These are phyloP conservation scores for Mangifera indica DNA, from an alignment of 345 rosid species.

Conservation along the genomic window DNA sequence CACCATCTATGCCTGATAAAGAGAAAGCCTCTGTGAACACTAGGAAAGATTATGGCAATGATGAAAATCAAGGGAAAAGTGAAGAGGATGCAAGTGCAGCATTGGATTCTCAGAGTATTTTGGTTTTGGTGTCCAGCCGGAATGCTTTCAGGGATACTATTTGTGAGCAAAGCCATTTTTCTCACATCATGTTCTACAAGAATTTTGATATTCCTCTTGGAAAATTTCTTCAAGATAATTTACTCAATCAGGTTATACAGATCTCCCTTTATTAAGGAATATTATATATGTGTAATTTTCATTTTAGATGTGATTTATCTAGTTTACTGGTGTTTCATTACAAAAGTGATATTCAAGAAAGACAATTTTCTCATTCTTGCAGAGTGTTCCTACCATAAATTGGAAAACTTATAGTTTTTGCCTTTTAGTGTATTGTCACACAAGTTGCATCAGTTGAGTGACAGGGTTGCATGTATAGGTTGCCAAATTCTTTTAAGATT, in stretches of 20 bases:
- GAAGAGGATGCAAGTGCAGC: conserved; percentile 45
- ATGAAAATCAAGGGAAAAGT: conserved; percentile 35
- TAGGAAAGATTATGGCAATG: conserved; percentile 31
- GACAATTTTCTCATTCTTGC: background rate
- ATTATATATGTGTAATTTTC: conserved; percentile 1
- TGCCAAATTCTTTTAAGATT: background rate
- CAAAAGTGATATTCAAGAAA: background rate
- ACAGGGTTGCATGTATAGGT: background rate
- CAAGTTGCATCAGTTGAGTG: background rate
- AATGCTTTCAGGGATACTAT: conserved; percentile 64
- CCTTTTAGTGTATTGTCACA: background rate
- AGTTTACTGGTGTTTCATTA: background rate
- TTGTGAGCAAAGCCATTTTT: conserved; percentile 92
- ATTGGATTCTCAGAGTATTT: conserved; percentile 68
- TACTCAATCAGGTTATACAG: conserved; percentile 72
- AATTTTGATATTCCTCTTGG: conserved; percentile 87
- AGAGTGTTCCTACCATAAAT: background rate
- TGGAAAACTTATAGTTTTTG: conserved; percentile 10
- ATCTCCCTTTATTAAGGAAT: conserved; percentile 16
- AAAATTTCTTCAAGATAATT: conserved; percentile 70
- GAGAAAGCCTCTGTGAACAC: conserved; percentile 27
- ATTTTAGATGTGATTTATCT: background rate
- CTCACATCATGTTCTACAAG: conserved; percentile 87
- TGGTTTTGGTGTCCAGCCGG: conserved; percentile 83
- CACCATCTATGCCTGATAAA: conserved; percentile 32